These are phyloP conservation scores for Parasarocladium wereldwijsianum DNA, from an alignment of 2,329 filamentous ascomycete species.

Conservation along the genomic window DNA sequence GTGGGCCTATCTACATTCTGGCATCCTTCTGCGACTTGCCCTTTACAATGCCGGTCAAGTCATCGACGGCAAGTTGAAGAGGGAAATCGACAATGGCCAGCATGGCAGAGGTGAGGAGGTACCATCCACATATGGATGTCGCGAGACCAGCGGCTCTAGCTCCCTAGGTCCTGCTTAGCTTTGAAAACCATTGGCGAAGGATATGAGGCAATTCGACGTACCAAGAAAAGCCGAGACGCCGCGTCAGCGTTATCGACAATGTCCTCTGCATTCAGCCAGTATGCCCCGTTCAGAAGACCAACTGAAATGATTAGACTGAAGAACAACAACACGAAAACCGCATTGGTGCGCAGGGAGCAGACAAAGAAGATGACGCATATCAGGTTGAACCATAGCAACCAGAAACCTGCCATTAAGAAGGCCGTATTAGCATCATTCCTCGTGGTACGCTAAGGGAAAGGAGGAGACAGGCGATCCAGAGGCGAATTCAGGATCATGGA, in stretches of 20 bases:
- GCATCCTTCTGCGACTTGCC: too few relatives aligned
- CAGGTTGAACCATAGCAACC: conserved; percentile 51
- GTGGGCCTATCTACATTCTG: too few relatives aligned
- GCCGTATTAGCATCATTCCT: conserved; percentile 8
- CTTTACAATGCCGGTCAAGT: conserved; percentile 33
- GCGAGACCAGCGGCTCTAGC: conserved; percentile 36
- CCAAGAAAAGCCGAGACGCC: conserved; percentile 12
- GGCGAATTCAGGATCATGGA: too few relatives aligned
- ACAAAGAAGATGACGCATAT: conserved; percentile 53
- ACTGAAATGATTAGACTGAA: conserved; percentile 43
- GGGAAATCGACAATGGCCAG: conserved; percentile 42
- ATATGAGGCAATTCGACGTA: too few relatives aligned
- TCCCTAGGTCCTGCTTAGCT: too few relatives aligned
- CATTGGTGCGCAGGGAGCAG: conserved; percentile 56
- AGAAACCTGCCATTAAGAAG: conserved; percentile 31
- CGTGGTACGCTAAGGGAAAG: conserved; percentile 6
- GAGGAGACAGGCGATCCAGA: too few relatives aligned
- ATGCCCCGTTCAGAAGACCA: conserved; percentile 36
- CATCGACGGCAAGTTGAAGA: conserved; percentile 38
- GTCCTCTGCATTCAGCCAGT: conserved; percentile 36
- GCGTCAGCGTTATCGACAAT: conserved; percentile 11
- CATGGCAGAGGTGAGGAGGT: conserved; percentile 37
- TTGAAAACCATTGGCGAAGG: too few relatives aligned
- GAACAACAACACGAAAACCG: conserved; percentile 59
- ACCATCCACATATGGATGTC: conserved; percentile 37